Evolutionary conservation across 257 asterid genomes (phyloP).

Genomic region (Catharanthus roseus): DNA sequence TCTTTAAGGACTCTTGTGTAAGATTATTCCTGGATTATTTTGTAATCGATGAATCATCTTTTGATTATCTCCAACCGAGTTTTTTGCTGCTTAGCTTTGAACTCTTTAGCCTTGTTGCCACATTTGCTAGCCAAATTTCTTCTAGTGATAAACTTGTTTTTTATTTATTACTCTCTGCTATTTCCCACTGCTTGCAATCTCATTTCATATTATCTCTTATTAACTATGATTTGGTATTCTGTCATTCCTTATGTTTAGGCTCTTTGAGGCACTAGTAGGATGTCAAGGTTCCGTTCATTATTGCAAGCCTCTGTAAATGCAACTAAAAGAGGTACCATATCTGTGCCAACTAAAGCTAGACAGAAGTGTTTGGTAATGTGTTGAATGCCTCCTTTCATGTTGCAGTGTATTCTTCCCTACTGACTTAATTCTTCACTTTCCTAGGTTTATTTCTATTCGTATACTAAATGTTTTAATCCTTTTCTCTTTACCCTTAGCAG

Average conservation of each 20-base stretch:
- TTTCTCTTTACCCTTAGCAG: not conserved
- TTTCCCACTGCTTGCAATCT: not conserved
- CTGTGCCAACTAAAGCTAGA: not conserved
- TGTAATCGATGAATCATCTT: not conserved
- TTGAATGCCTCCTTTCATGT: not conserved
- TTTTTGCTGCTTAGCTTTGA: not conserved
- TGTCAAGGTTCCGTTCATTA: slow-evolving; percentile 76
- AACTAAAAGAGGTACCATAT: slow-evolving; percentile 56
- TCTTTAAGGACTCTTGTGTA: not conserved
- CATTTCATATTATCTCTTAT: not conserved
- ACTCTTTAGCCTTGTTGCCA: not conserved
- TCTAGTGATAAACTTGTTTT: not conserved
- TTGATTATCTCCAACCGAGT: not conserved
- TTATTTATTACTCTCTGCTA: not conserved
- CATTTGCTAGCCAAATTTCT: not conserved
- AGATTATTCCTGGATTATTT: too few relatives aligned
- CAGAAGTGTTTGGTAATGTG: not conserved
- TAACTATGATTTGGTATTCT: not conserved
- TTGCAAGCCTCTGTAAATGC: slow-evolving; percentile 75
- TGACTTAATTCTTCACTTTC: too few relatives aligned
- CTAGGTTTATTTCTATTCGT: too few relatives aligned
- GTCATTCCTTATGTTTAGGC: not conserved
- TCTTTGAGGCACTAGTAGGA: slow-evolving; percentile 17
- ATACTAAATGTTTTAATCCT: not conserved
- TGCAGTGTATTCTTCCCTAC: not conserved